phyloP scores from a whole-genome alignment of 208 protist species.

The Acanthamoeba healyi region DNA sequence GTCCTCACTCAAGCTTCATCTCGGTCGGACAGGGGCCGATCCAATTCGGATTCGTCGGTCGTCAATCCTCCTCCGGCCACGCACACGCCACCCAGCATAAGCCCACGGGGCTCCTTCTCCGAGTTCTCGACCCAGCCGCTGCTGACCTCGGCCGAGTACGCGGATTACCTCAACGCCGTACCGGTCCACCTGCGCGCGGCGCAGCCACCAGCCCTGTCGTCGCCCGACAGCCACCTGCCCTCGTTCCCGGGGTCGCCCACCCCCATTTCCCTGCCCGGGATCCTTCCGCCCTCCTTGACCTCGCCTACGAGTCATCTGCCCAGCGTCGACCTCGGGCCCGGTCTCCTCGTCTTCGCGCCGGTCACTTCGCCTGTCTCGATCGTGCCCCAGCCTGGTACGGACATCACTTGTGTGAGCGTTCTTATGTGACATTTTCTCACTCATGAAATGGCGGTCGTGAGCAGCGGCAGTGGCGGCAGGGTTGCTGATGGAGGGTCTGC shows the following conservation, averaged over 20 bases:
- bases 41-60: slow-evolving; percentile 26
- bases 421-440: background rate
- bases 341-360: background rate
- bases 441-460: too few relatives aligned
- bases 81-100: background rate
- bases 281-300: background rate
- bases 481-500: background rate
- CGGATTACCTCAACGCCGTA: slow-evolving; percentile 12
- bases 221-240: slow-evolving; percentile 59
- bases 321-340: background rate
- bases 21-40: background rate
- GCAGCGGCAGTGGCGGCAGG: background rate
- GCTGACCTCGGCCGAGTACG: slow-evolving; percentile 20
- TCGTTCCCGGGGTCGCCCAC: slow-evolving; percentile 10
- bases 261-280: background rate
- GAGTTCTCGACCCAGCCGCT: slow-evolving; percentile 14
- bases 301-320: slow-evolving; percentile 32
- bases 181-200: background rate
- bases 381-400: background rate
- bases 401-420: too few relatives aligned
- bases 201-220: slow-evolving; percentile 52
- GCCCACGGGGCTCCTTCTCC: background rate
- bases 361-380: background rate
- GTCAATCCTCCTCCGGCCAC: background rate
- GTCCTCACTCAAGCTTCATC: background rate